phyloP scores from a whole-genome alignment of 371 early-diverging fungal species.

The Catenaria anguillulae region DNA sequence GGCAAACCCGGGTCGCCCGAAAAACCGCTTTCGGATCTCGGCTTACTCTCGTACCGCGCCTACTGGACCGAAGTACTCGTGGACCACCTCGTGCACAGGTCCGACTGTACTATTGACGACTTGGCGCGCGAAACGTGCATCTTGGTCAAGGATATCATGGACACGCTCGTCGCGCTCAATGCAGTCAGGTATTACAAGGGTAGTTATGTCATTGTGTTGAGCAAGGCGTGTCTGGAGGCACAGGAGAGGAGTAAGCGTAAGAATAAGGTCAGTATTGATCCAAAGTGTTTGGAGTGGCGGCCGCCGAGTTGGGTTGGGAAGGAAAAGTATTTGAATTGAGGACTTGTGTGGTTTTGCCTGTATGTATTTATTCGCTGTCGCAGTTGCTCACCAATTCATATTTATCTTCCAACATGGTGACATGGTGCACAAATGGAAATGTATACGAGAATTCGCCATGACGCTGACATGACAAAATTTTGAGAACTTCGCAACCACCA shows the following conservation, averaged over 20 bases:
- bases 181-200: constrained; percentile 90
- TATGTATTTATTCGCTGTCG: too few species aligned
- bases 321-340: constrained; percentile 8
- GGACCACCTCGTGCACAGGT: constrained; percentile 28
- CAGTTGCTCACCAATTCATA: too few species aligned
- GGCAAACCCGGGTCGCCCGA: constrained; percentile 94
- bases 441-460: too few species aligned
- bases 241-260: constrained; percentile 46
- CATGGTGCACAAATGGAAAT: too few species aligned
- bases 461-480: too few species aligned
- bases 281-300: constrained; percentile 58
- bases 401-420: too few species aligned
- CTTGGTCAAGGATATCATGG: constrained; percentile 84
- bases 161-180: constrained; percentile 81
- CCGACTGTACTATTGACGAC: constrained; percentile 47
- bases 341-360: too few species aligned
- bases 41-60: constrained; percentile 84
- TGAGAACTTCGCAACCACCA: too few species aligned
- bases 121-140: constrained; percentile 72
- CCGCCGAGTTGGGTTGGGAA: constrained; percentile 30
- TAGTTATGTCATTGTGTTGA: constrained; percentile 77
- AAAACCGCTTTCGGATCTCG: constrained; percentile 98
- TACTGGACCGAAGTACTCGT: constrained; percentile 90
- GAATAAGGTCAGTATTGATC: constrained; percentile 60
- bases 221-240: constrained; percentile 72